Base-by-base conservation (phyloP, 805 yeast species). In the Ogataea trehaloabstinens region DNA sequence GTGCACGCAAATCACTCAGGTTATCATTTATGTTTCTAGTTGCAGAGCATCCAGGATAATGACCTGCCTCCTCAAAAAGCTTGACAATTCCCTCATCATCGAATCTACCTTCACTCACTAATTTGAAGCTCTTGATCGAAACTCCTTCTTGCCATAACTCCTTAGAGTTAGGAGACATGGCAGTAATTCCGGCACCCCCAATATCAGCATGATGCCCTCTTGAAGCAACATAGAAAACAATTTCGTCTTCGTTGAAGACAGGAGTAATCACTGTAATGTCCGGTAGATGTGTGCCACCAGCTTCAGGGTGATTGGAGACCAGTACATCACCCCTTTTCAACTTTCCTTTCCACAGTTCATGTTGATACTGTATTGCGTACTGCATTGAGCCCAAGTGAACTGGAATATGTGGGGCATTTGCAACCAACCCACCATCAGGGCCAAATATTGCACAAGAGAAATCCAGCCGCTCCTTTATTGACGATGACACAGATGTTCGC, bases 201-300 rank as follows among this genome's bases (percentile, higher is more conserved):
- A 76, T 74, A 46, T 76, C 80, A 22, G 80, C 75, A 54, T 76
- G 80, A 55, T 76, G 80, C n/a, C 78, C 80, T 37, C 80, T 58
- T 4, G 78, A 67, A 3, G 80, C 80, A 20, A 73, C 71, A 63
- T 74, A 75, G 48, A 74, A 74, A 13, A 70, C 66, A 7, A 72
- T 65, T 22, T 67, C 57, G 24, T 58, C 58, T 18, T 69, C 60
- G 39, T 64, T 57, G 42, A 71, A 64, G 1, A 75, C 78, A 0
- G 81, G 80, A 1, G 80, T 70, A 18, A 76, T 71, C 24, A 76
- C 77, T 2, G 80, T 76, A 40, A 76, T 67, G 52, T 68, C 74
- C 16, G 72, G 74, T 28, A 68, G 51, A 48, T 68, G 74, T 0
- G 71, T 67, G 28, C 73, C 74, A 32, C 68, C 68, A 19, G 66